Percentiles rank a stretch among this genome's conserved stretches.
These are phyloP conservation scores for Inga oerstediana DNA, from an alignment of 306 rosid genomes.

Conservation along the genomic window DNA sequence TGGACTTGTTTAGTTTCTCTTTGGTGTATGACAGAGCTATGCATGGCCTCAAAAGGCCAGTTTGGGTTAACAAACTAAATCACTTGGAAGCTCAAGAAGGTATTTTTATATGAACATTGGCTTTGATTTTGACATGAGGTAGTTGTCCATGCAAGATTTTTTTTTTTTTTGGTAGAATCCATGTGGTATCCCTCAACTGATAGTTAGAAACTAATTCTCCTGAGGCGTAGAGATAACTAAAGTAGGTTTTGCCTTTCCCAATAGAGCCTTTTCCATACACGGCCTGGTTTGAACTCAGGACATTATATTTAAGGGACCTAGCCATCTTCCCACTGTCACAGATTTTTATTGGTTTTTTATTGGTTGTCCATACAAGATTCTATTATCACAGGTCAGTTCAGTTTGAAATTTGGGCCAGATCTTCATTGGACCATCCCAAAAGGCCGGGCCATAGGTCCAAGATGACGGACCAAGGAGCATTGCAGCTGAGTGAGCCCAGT, in stretches of 20 bases:
- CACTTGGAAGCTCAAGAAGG: neutral
- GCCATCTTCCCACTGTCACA: too few species aligned
- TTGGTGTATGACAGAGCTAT: neutral
- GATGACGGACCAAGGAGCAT: neutral
- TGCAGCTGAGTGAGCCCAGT: neutral
- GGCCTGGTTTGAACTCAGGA: too few species aligned
- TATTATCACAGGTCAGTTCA: neutral
- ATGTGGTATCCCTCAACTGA: rapidly evolving
- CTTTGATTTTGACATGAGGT: neutral
- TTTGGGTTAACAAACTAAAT: neutral
- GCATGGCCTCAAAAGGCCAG: neutral
- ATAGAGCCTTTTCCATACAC: too few species aligned
- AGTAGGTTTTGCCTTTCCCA: too few species aligned
- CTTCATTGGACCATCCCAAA: neutral
- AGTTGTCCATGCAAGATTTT: neutral
- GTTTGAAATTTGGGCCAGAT: neutral
- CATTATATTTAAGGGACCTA: too few species aligned
- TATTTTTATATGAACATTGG: neutral
- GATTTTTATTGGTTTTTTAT: too few species aligned
- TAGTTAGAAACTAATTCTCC: too few species aligned
- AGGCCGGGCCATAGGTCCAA: neutral
- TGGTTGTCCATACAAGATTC: neutral
- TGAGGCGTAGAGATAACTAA: too few species aligned
- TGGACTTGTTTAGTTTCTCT: neutral
- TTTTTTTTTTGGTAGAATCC: too few species aligned